Conservation (phyloP, 2,329 filamentous ascomycete species). For the Rhinocladiella mackenziei region DNA sequence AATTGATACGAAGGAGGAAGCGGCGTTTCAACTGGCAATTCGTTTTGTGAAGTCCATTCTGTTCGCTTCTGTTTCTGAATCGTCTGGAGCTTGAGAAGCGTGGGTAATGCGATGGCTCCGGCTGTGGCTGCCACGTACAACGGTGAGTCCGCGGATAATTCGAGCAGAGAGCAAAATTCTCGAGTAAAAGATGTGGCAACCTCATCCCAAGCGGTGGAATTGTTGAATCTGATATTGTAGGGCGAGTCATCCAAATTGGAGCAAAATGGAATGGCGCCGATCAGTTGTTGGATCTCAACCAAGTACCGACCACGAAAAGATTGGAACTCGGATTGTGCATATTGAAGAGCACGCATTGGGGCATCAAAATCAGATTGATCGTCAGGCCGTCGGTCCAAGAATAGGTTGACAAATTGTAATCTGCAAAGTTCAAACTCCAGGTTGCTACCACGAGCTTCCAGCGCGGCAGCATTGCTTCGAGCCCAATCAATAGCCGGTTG, state of each 20-base stretch:
- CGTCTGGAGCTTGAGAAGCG: slow-evolving; percentile 78
- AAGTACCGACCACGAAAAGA: slow-evolving; percentile 72
- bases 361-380: slow-evolving; percentile 39
- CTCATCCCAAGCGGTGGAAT: slow-evolving; percentile 71
- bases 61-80: slow-evolving; percentile 87
- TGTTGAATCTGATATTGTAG: slow-evolving; percentile 74
- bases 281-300: slow-evolving; percentile 74
- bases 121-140: slow-evolving; percentile 91
- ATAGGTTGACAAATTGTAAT: slow-evolving; percentile 85
- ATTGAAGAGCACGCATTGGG: slow-evolving; percentile 63
- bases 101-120: slow-evolving; percentile 84
- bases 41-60: slow-evolving; percentile 89
- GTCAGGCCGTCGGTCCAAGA: slow-evolving; percentile 60
- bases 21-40: slow-evolving; percentile 74
- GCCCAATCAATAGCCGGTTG: slow-evolving; percentile 86
- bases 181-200: slow-evolving; percentile 82
- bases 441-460: slow-evolving; percentile 82
- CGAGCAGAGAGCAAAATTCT: slow-evolving; percentile 90
- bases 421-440: slow-evolving; percentile 92
- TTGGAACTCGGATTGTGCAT: slow-evolving; percentile 70
- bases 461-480: slow-evolving; percentile 60
- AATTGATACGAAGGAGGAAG: slow-evolving; percentile 66
- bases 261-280: slow-evolving; percentile 73
- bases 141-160: slow-evolving; percentile 84
- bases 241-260: slow-evolving; percentile 72